Percentiles rank a stretch among this genome's conserved stretches.
These are phyloP conservation scores for Backusella macrospora DNA, from an alignment of 192 early-diverging fungal genomes.

Conservation along the genomic window DNA sequence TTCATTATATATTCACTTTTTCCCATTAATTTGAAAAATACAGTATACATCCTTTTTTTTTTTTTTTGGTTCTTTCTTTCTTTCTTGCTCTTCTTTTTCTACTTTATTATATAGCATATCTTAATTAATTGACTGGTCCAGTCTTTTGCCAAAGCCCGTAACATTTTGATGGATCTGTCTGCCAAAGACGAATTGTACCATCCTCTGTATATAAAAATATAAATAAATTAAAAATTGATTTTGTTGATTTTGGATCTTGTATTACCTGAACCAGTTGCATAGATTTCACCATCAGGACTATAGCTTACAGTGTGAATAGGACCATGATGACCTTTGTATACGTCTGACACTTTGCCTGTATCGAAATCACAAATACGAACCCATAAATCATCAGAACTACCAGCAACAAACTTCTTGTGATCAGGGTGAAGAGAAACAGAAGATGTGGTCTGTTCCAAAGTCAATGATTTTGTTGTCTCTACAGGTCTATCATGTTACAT, in stretches of 20 bases:
- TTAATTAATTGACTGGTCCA: background rate
- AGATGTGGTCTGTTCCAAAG: constrained; percentile 70
- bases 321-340: constrained; percentile 92
- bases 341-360: constrained; percentile 73
- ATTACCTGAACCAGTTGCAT: constrained; percentile 79
- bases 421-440: constrained; percentile 83
- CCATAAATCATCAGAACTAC: constrained; percentile 80
- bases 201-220: constrained; percentile 60
- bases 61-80: background rate
- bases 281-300: constrained; percentile 90
- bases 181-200: constrained; percentile 91
- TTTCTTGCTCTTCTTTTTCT: background rate
- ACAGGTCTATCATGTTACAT: constrained; percentile 15
- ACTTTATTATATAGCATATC: background rate
- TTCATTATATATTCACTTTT: too few relatives aligned
- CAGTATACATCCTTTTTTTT: background rate
- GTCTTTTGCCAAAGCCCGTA: constrained; percentile 82
- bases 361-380: constrained; percentile 84
- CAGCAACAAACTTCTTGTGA: constrained; percentile 78
- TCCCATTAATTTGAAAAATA: background rate
- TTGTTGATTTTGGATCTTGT: background rate
- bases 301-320: constrained; percentile 88
- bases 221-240: too few relatives aligned
- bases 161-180: constrained; percentile 75
- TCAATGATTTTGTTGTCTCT: constrained; percentile 54